Base-by-base conservation (phyloP, 176 grass and related monocot genomes). In the Aegilops speltoides region DNA sequence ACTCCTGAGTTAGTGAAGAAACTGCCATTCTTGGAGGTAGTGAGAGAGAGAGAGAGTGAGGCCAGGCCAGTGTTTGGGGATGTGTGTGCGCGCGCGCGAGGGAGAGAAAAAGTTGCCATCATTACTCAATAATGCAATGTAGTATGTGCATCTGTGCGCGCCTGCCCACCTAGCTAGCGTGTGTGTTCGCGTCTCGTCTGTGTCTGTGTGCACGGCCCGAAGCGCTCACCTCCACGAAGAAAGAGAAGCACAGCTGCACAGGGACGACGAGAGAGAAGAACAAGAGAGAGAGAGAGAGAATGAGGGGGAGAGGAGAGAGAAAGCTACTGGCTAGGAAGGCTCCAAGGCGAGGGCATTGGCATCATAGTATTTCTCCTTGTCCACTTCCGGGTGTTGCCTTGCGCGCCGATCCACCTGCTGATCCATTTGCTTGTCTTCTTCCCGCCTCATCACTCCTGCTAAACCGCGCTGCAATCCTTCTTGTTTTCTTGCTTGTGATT, bases 51-150 rank as follows among this genome's bases (percentile, higher is more conserved):
- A 17, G 71, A 85, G 75, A 57, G 46, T 28, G 28, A 28, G 28
- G 28, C 28, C 28, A 60, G 77, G 73, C 73, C 45, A 33, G 46
- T 77, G 85, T 85, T 86, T 88, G 77, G 90, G 86, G 82, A 85
- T 85, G 82, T 81, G 78, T 86, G 89, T 22, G 54, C 31, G 31
- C 28, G 28, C 33, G 33, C 36, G 36, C 54, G 88, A 12, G 76
- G 10, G 81, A 89, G 89, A 87, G 88, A 71, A 50, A 86, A 79
- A 77, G 93, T 92, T 87, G 85, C 81, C 87, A 94, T 94, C 93
- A 94, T 94, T 92, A 92, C 71, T 77, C 90, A 91, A 91, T 91
- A 91, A 91, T 88, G 90, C 90, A 88, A 78, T 37, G 36, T 37
- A 82, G 90, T 82, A 57, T 88, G 77, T 88, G 90, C 90, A 88